Base-by-base conservation (phyloP, 306 rosid species). In the Luffa acutangula region DNA sequence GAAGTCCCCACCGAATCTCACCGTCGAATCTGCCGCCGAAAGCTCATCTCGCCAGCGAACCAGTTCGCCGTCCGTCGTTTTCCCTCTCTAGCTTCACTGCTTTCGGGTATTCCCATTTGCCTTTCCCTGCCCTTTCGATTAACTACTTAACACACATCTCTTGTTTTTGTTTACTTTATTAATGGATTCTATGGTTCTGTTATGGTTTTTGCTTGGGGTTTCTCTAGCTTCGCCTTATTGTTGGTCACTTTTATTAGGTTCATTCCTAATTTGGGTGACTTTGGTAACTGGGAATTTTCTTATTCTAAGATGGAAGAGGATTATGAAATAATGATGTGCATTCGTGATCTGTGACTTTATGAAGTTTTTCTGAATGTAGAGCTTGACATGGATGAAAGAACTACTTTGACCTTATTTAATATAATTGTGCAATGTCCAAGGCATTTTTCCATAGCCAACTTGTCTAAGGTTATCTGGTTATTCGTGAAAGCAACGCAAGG, bases 81-180 rank as follows among this genome's bases (percentile, higher is more conserved):
- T 25, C 31, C 31, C 31, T 25, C 0, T 25, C 31, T 25, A 69
- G 82, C 81, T 91, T 80, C 87, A 91, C 98, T 31, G 97, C 95
- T 78, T 94, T 92, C 79, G 92, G 98, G 98, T 94, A 89, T 80
- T 67, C 37, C 72, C 39, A 0, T 21, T 52, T 33, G 34, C 18
- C 21, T 34, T 17, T 54, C 14, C 54, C 54, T 69, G 56, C 36
- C 45, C 52, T 45, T 49, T 14, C 41, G 20, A 72, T 25, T 13
- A 25, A 52, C 15, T 25, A 13, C 58, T 72, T 20, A 70, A 20
- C 18, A 4, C 20, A 0, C 39, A 21, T 45, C 37, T 39, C 51
- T 66, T 4, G 31, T 18, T 41, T 66, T 66, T 17, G 14, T n/a
- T 66, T 17, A 37, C 7, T 18, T 8, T 43, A 9, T 70, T 42